Evolutionary conservation across 2,329 filamentous ascomycete species (phyloP).

Genomic region (Penicillium decumbens): DNA sequence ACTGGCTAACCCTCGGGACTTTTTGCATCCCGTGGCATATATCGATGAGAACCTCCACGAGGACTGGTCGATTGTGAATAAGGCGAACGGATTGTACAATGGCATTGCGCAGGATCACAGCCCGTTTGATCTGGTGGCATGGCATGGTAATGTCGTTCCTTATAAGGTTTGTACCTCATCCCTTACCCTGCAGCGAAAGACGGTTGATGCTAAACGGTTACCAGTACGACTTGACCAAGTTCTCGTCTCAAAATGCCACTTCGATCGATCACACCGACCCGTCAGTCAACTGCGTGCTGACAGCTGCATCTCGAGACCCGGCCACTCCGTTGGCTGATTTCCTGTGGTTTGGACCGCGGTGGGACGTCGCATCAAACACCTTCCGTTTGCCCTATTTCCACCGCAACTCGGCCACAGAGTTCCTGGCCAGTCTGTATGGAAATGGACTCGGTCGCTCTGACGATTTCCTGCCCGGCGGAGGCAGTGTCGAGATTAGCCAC

Average conservation of each 20-base stretch:
- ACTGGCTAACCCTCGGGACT: slow-evolving; percentile 59
- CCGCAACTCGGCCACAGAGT: slow-evolving; percentile 61
- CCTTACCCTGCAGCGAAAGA: not conserved
- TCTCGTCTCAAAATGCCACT: slow-evolving; percentile 54
- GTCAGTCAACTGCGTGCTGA: slow-evolving; percentile 59
- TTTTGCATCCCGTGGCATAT: slow-evolving; percentile 55
- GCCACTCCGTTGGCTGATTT: slow-evolving; percentile 61
- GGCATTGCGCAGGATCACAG: slow-evolving; percentile 56
- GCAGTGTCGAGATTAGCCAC: slow-evolving; percentile 26
- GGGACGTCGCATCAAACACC: slow-evolving; percentile 65
- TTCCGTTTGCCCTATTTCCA: slow-evolving; percentile 71
- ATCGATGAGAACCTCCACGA: slow-evolving; percentile 51
- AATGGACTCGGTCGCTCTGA: slow-evolving; percentile 26
- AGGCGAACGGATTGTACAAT: slow-evolving; percentile 56
- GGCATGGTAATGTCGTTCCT: slow-evolving; percentile 62
- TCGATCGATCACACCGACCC: slow-evolving; percentile 64
- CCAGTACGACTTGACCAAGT: slow-evolving; percentile 54
- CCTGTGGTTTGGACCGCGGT: slow-evolving; percentile 67
- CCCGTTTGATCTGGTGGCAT: slow-evolving; percentile 63
- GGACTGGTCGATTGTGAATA: slow-evolving; percentile 54
- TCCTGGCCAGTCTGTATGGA: slow-evolving; percentile 24
- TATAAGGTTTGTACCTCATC: slow-evolving; percentile 42
- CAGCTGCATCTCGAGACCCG: slow-evolving; percentile 50
- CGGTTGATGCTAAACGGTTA: not conserved
- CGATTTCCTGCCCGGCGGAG: slow-evolving; percentile 27